Evolutionary conservation across 176 grass and related monocot genomes (phyloP).

Genomic region (Zoysia pacifica): DNA sequence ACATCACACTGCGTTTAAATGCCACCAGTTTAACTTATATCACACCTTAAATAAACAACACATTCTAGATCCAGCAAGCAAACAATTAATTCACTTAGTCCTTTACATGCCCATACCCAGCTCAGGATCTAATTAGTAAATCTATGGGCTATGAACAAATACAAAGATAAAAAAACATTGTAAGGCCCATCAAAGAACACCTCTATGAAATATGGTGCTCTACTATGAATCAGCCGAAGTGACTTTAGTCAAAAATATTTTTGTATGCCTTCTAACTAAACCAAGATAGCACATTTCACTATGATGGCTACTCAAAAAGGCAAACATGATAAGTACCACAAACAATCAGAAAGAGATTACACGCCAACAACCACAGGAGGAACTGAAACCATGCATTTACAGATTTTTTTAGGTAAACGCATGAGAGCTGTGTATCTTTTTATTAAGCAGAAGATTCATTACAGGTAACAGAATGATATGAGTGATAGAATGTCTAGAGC

Average conservation of each 20-base stretch:
- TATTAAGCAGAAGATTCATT: too few relatives aligned
- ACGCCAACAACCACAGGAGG: not conserved
- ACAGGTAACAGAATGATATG: not conserved
- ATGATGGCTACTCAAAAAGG: constrained; percentile 49
- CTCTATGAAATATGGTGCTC: not conserved
- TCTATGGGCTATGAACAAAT: not conserved
- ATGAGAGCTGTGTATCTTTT: too few relatives aligned
- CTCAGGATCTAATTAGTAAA: not conserved
- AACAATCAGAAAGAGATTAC: not conserved
- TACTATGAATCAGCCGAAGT: not conserved
- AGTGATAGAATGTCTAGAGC: constrained; percentile 9
- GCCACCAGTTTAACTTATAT: too few relatives aligned
- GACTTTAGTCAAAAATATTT: not conserved
- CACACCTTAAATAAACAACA: too few relatives aligned
- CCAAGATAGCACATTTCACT: constrained; percentile 38
- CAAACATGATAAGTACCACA: not conserved
- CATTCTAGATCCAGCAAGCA: not conserved
- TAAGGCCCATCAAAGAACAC: constrained; percentile 31
- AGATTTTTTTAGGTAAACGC: too few relatives aligned
- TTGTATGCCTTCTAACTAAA: constrained; percentile 47
- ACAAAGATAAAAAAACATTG: not conserved
- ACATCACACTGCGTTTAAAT: too few relatives aligned
- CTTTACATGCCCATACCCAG: not conserved
- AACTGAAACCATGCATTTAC: not conserved
- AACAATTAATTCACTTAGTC: not conserved